A percentile compares a stretch with the other conserved stretches of the same genome.
phyloP scores from a whole-genome alignment of 1,284 basidiomycete genomes.

The Neotropicomus parvogracilis region DNA sequence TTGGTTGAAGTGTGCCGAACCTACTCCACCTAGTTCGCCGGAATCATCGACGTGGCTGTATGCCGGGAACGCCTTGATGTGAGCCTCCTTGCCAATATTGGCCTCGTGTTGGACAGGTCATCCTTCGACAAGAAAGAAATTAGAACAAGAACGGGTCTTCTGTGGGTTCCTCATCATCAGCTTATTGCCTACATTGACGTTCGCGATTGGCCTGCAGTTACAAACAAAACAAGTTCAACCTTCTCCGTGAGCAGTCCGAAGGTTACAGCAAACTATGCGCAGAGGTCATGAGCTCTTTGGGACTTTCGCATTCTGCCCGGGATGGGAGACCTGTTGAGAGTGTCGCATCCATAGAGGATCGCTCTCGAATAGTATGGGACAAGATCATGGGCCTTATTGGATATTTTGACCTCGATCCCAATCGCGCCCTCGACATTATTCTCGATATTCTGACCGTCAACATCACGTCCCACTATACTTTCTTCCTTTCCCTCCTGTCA shows the following conservation, averaged over 20 bases:
- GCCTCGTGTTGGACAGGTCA: slow-evolving; percentile 60
- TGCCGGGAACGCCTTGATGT: slow-evolving; percentile 74
- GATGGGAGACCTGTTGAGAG: slow-evolving; percentile 64
- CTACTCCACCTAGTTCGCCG: slow-evolving; percentile 24
- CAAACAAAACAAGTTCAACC: slow-evolving; percentile 98
- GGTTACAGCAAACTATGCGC: slow-evolving; percentile 92
- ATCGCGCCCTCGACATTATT: slow-evolving; percentile 90
- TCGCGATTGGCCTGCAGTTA: slow-evolving; percentile 53
- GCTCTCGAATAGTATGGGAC: slow-evolving; percentile 78
- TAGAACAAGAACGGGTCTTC: slow-evolving; percentile 70
- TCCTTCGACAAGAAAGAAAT: slow-evolving; percentile 73
- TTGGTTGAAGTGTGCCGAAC: neutral
- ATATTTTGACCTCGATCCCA: slow-evolving; percentile 95
- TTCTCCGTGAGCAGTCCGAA: slow-evolving; percentile 95
- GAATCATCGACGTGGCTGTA: slow-evolving; percentile 53
- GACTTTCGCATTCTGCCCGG: slow-evolving; percentile 61
- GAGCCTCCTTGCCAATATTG: slow-evolving; percentile 53
- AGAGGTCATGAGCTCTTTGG: slow-evolving; percentile 78
- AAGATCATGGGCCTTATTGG: slow-evolving; percentile 87
- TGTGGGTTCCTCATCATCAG: slow-evolving; percentile 50
- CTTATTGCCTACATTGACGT: slow-evolving; percentile 7
- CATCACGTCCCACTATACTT: slow-evolving; percentile 81
- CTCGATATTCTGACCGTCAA: slow-evolving; percentile 88
- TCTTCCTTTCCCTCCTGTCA: slow-evolving; percentile 85
- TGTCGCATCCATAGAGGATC: slow-evolving; percentile 51